Conservation (phyloP, 2,329 filamentous ascomycete species). For the Cladophialophora carrionii region DNA sequence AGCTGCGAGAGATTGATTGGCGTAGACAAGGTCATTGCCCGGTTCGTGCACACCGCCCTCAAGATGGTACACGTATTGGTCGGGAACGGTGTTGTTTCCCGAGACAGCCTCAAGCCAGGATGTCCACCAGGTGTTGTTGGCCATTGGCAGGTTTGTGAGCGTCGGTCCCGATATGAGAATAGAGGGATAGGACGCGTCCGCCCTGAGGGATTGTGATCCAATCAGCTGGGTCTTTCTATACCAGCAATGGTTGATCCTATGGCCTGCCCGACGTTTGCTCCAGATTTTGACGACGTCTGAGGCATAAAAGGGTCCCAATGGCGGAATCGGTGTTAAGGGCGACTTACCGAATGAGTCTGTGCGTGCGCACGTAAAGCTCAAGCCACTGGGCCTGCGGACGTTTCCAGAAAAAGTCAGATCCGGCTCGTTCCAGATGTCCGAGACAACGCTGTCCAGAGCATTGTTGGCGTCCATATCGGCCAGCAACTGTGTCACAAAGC, state of each 20-base stretch:
- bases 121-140: conserved; percentile 1
- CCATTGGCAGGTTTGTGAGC: not conserved
- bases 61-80: conserved; percentile 1
- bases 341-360: not conserved
- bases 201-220: too few relatives aligned
- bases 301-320: not conserved
- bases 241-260: too few relatives aligned
- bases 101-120: not conserved
- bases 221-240: too few relatives aligned
- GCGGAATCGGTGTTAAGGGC: not conserved
- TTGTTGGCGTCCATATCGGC: not conserved
- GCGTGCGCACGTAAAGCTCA: not conserved
- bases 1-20: not conserved
- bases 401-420: not conserved
- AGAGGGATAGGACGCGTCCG: too few relatives aligned
- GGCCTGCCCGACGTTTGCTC: too few relatives aligned
- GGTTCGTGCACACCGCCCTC: not conserved
- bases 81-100: conserved; percentile 3
- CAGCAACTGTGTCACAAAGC: not conserved
- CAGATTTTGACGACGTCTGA: too few relatives aligned
- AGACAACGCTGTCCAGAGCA: not conserved
- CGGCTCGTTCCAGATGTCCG: not conserved
- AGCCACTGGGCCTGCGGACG: not conserved
- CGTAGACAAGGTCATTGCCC: not conserved
- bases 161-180: not conserved